A percentile compares a stretch with the other conserved stretches of the same genome.
Conservation (phyloP, 2,329 filamentous ascomycete species). For the Calonectria naviculata region DNA sequence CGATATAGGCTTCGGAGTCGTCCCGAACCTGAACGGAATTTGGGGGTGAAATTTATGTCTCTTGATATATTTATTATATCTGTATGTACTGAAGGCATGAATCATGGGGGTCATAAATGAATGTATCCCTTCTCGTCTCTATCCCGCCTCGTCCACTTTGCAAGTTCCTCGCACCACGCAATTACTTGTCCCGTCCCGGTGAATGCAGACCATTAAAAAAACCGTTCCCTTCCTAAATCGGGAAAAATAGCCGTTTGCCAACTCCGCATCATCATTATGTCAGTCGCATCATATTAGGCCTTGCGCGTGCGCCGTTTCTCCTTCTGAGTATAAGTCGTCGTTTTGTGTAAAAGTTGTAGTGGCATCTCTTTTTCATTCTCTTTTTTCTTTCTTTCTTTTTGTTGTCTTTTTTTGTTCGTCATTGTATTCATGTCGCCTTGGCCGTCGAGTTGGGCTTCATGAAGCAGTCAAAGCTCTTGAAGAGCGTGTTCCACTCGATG, state of each 20-base stretch:
- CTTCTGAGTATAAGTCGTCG: background rate
- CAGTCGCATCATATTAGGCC: conserved; percentile 14
- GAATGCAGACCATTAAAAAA: background rate
- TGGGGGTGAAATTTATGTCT: no score
- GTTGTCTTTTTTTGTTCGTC: background rate
- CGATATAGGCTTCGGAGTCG: background rate
- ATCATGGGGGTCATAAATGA: background rate
- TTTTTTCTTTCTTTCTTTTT: background rate
- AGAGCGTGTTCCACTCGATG: conserved; percentile 56
- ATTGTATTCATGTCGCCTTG: background rate
- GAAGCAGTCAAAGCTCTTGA: conserved; percentile 49
- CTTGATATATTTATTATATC: background rate
- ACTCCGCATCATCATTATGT: conserved; percentile 6
- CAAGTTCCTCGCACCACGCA: background rate
- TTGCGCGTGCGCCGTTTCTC: background rate
- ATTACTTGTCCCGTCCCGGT: background rate
- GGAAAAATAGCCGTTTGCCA: conserved; percentile 20
- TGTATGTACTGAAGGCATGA: background rate
- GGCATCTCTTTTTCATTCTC: no score
- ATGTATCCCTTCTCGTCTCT: background rate
- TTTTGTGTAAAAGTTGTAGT: background rate
- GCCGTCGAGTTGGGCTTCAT: conserved; percentile 24
- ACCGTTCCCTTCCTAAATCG: conserved; percentile 12
- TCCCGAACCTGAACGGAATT: background rate
- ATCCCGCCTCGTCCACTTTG: no score